These are phyloP conservation scores for Diaporthe destruens DNA, from an alignment of 2,329 filamentous ascomycete genomes.

Conservation along the genomic window DNA sequence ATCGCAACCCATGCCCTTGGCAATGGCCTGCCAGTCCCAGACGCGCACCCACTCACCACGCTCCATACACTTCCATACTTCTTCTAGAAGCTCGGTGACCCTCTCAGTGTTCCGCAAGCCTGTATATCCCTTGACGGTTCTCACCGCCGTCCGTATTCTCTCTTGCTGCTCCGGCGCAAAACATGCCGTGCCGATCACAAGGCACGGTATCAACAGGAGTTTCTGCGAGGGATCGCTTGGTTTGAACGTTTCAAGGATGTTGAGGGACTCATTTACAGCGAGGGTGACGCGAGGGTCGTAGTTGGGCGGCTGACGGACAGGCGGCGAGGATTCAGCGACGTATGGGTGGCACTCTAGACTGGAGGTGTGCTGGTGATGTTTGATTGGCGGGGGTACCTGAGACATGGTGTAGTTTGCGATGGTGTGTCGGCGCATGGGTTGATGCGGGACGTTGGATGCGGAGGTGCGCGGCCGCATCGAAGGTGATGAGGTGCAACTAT, in stretches of 20 bases:
- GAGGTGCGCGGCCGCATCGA: slow-evolving; percentile 44
- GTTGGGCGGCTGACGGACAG: slow-evolving; percentile 60
- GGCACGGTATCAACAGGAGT: slow-evolving; percentile 70
- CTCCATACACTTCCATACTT: slow-evolving; percentile 72
- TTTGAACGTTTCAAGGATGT: slow-evolving; percentile 66
- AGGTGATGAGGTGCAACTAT: slow-evolving; percentile 54
- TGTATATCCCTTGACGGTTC: slow-evolving; percentile 68
- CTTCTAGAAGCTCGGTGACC: slow-evolving; percentile 66
- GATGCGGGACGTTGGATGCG: slow-evolving; percentile 37
- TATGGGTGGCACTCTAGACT: slow-evolving; percentile 43
- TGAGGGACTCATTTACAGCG: slow-evolving; percentile 69
- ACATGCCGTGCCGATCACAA: slow-evolving; percentile 71
- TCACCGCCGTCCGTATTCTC: slow-evolving; percentile 64
- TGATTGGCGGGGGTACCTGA: slow-evolving; percentile 41
- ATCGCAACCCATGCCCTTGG: slow-evolving; percentile 65
- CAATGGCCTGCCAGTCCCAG: slow-evolving; percentile 75
- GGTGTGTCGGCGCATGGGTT: slow-evolving; percentile 44
- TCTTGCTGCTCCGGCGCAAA: slow-evolving; percentile 66
- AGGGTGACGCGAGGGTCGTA: slow-evolving; percentile 65
- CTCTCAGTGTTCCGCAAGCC: slow-evolving; percentile 70
- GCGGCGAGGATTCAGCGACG: slow-evolving; percentile 58
- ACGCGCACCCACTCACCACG: slow-evolving; percentile 67
- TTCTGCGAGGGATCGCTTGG: slow-evolving; percentile 71
- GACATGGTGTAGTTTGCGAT: slow-evolving; percentile 46
- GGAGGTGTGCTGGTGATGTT: slow-evolving; percentile 41